phyloP scores from a whole-genome alignment of 495 filamentous ascomycete genomes.

The Xylaria sp. region DNA sequence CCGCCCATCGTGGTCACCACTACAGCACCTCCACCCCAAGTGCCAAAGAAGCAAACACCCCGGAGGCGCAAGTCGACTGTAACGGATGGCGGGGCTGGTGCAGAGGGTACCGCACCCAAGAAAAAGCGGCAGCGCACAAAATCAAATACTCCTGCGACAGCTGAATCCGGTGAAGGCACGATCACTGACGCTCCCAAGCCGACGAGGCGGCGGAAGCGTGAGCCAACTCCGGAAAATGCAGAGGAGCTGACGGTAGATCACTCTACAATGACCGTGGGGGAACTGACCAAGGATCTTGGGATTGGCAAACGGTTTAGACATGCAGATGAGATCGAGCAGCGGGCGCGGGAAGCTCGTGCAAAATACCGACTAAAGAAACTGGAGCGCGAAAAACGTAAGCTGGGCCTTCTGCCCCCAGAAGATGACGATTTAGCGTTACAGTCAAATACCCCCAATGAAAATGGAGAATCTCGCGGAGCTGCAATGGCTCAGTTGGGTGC shows the following conservation, averaged over 20 bases:
- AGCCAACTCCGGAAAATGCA: conserved; percentile 76
- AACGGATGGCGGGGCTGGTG: conserved; percentile 21
- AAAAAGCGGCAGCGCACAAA: conserved; percentile 35
- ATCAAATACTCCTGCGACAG: conserved; percentile 16
- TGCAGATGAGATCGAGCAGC: conserved; percentile 60
- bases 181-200: conserved; percentile 38
- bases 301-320: conserved; percentile 84
- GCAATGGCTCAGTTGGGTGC: conserved; percentile 37
- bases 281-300: conserved; percentile 76
- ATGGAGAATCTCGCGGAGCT: conserved; percentile 31
- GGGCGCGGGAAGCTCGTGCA: conserved; percentile 51
- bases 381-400: conserved; percentile 42
- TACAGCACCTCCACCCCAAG: conserved; percentile 26
- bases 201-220: conserved; percentile 50
- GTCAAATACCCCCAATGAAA: conserved; percentile 27
- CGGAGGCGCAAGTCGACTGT: conserved; percentile 32
- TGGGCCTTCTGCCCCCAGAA: conserved; percentile 28
- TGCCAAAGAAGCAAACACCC: conserved; percentile 36
- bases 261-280: conserved; percentile 77
- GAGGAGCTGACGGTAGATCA: conserved; percentile 74
- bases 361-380: conserved; percentile 43
- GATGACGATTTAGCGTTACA: conserved; percentile 26
- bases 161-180: conserved; percentile 33
- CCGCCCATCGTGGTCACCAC: conserved; percentile 30
- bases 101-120: conserved; percentile 33